These are phyloP conservation scores for Aspergillus ruber DNA, from an alignment of 2,329 filamentous ascomycete species.

Conservation along the genomic window DNA sequence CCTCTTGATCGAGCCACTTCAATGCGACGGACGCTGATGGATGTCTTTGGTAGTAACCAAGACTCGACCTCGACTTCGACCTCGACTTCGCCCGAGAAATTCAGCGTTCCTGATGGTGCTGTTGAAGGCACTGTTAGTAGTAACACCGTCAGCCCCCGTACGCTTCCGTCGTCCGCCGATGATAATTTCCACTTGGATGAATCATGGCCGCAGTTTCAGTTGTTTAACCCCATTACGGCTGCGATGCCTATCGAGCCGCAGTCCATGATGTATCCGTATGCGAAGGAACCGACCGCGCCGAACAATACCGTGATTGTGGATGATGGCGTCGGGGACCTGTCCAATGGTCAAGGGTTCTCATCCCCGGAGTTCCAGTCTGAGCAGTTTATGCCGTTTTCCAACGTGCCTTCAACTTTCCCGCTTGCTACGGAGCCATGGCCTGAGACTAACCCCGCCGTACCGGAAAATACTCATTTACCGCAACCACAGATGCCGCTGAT, in stretches of 20 bases:
- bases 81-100: constrained; percentile 18
- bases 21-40: constrained; percentile 7
- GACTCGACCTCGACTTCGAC: constrained; percentile 15
- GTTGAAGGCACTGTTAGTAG: constrained; percentile 27
- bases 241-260: constrained; percentile 27
- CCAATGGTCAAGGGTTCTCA: constrained; percentile 19
- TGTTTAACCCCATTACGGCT: constrained; percentile 27
- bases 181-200: constrained; percentile 34
- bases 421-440: constrained; percentile 24
- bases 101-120: constrained; percentile 23
- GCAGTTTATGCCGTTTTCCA: constrained; percentile 24
- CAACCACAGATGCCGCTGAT: constrained; percentile 12
- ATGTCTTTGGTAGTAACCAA: constrained; percentile 21
- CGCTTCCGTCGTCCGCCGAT: constrained; percentile 31
- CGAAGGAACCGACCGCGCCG: constrained; percentile 21
- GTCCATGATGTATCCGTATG: constrained; percentile 26
- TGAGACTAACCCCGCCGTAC: constrained; percentile 11
- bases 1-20: background rate
- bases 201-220: constrained; percentile 32
- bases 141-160: constrained; percentile 30
- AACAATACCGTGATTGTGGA: constrained; percentile 31
- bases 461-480: constrained; percentile 10
- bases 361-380: constrained; percentile 22
- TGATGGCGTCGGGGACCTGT: constrained; percentile 22
- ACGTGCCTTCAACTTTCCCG: constrained; percentile 23